Evolutionary conservation across 106 monocot genomes (phyloP).

Genomic region (Platanthera zijinensis): DNA sequence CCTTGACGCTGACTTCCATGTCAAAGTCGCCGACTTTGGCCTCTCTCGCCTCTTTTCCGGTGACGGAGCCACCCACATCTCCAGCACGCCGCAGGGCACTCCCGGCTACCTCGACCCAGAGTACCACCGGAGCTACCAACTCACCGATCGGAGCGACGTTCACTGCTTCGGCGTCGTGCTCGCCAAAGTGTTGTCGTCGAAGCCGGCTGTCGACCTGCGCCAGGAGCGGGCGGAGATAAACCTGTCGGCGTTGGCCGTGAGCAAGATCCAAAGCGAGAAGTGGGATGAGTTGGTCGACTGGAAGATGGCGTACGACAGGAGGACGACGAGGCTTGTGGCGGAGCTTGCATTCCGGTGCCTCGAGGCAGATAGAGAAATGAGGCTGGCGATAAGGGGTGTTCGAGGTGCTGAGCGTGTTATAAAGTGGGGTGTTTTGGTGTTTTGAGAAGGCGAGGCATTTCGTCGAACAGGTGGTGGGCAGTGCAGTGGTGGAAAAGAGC

Average conservation of each 20-base stretch:
- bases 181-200: constrained; percentile 40
- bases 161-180: constrained; percentile 25
- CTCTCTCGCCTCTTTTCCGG: constrained; percentile 29
- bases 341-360: constrained; percentile 34
- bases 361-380: constrained; percentile 37
- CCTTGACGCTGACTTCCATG: constrained; percentile 24
- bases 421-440: neutral
- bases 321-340: constrained; percentile 15
- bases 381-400: constrained; percentile 35
- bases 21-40: constrained; percentile 46
- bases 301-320: constrained; percentile 19
- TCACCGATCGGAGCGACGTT: constrained; percentile 52
- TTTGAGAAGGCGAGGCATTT: neutral
- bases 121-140: constrained; percentile 39
- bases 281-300: constrained; percentile 32
- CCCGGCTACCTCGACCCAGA: constrained; percentile 54
- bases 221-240: constrained; percentile 30
- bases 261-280: constrained; percentile 23
- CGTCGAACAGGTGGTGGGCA: neutral
- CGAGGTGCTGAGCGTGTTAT: constrained; percentile 15
- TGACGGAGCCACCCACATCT: constrained; percentile 21
- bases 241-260: constrained; percentile 31
- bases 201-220: constrained; percentile 35
- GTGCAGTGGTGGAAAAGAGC: neutral
- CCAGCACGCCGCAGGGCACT: constrained; percentile 41